phyloP scores from a whole-genome alignment of 2,329 filamentous ascomycete species.

The Zymoseptoria ardabiliae region DNA sequence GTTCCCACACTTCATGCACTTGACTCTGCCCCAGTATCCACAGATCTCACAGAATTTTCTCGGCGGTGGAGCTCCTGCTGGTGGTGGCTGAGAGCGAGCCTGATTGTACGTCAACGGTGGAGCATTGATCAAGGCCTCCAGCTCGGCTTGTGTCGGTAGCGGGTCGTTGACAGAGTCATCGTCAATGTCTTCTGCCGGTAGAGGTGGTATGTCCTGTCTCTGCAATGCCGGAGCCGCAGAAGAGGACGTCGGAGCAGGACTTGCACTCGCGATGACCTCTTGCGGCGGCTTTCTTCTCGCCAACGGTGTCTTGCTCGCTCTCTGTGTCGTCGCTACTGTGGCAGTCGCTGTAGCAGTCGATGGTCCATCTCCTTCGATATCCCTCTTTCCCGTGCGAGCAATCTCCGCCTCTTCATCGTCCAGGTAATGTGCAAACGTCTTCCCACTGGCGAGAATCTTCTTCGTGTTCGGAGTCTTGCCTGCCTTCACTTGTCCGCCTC shows the following conservation, averaged over 20 bases:
- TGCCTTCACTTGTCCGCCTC: constrained; percentile 33
- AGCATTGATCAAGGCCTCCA: constrained; percentile 55
- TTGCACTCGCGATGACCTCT: constrained; percentile 23
- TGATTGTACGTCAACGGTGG: constrained; percentile 63
- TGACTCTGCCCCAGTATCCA: constrained; percentile 72
- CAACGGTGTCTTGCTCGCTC: constrained; percentile 31
- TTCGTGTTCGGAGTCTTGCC: constrained; percentile 64
- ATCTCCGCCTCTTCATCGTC: constrained; percentile 66
- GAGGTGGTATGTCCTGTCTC: constrained; percentile 9
- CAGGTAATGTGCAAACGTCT: constrained; percentile 76
- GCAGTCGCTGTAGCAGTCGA: background rate
- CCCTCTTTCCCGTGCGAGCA: constrained; percentile 28
- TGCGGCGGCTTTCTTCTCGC: constrained; percentile 23
- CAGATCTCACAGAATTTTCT: constrained; percentile 70
- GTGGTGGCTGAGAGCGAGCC: constrained; percentile 41
- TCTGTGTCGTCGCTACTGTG: constrained; percentile 13
- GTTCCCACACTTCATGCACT: constrained; percentile 70
- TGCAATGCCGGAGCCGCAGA: constrained; percentile 7
- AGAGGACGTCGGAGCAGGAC: constrained; percentile 18
- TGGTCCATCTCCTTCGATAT: constrained; percentile 20
- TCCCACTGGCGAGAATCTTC: constrained; percentile 70
- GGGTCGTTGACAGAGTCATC: constrained; percentile 15
- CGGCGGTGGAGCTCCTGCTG: constrained; percentile 40
- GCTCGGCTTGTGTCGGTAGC: constrained; percentile 39
- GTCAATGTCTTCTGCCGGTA: constrained; percentile 37